Evolutionary conservation across 306 rosid species (phyloP).

Genomic region (Pyrus bretschneideri): DNA sequence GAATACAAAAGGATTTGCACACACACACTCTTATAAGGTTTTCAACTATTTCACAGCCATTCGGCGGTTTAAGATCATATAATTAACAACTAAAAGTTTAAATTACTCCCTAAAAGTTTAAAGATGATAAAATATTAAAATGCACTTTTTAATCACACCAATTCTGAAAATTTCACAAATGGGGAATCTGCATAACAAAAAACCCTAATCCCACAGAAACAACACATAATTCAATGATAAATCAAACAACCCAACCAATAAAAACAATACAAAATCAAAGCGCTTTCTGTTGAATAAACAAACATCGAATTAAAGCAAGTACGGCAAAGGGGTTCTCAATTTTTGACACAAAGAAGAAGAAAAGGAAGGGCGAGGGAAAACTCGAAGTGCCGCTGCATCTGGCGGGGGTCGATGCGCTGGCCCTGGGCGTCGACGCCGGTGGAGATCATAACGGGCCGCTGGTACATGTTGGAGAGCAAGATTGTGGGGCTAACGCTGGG

Average conservation of each 20-base stretch:
- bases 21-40: background rate
- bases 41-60: background rate
- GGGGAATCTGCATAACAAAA: background rate
- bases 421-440: no score
- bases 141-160: background rate
- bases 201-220: background rate
- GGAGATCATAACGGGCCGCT: no score
- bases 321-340: background rate
- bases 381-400: slow-evolving; percentile 58
- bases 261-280: background rate
- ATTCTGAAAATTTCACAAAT: background rate
- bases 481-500: no score
- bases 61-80: background rate
- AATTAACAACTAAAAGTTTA: background rate
- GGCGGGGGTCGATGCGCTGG: slow-evolving; percentile 30
- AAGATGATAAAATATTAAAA: background rate
- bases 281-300: background rate
- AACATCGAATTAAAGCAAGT: background rate
- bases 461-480: no score
- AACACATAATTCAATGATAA: background rate
- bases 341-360: background rate
- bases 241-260: background rate
- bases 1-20: background rate
- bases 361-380: background rate
- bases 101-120: background rate